Evolutionary conservation across 192 early-diverging fungal genomes (phyloP).

Genomic region (Martensiomyces pterosporus): DNA sequence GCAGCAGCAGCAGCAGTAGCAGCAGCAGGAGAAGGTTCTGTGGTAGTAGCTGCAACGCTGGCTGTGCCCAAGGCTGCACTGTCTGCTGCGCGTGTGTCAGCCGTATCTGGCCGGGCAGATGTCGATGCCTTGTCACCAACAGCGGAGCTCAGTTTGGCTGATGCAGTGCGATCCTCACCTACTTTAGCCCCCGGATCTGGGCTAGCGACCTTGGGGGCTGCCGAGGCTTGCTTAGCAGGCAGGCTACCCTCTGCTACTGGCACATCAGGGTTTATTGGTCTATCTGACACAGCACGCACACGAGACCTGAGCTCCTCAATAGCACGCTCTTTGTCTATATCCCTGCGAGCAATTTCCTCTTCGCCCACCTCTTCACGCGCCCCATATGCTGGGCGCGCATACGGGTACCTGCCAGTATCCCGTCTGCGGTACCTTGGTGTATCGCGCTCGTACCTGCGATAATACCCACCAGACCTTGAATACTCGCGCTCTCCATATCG

Average conservation of each 20-base stretch:
- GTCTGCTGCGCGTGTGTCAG: background rate
- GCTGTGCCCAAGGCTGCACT: background rate
- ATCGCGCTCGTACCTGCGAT: conserved; percentile 31
- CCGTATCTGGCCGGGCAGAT: no score
- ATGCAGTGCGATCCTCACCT: no score
- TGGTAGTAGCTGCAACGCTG: background rate
- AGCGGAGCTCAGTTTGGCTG: no score
- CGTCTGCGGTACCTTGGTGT: conserved; percentile 29
- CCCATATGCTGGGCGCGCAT: conserved; percentile 17
- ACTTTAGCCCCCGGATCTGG: no score
- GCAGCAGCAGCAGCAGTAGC: background rate
- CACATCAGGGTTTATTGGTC: conserved; percentile 5
- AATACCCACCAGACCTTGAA: conserved; percentile 11
- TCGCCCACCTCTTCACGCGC: conserved; percentile 12
- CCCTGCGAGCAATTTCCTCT: conserved; percentile 21
- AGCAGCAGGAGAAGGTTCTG: background rate
- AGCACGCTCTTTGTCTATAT: conserved; percentile 38
- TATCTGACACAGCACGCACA: conserved; percentile 24
- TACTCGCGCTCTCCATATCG: conserved; percentile 25
- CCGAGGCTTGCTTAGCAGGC: background rate
- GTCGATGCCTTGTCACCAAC: no score
- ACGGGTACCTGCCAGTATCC: conserved; percentile 24
- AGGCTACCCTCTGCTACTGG: conserved; percentile 10
- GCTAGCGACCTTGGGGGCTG: no score
- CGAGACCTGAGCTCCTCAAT: conserved; percentile 43